These are phyloP conservation scores for Ascochyta pisi DNA, from an alignment of 2,329 filamentous ascomycete species.

Conservation along the genomic window DNA sequence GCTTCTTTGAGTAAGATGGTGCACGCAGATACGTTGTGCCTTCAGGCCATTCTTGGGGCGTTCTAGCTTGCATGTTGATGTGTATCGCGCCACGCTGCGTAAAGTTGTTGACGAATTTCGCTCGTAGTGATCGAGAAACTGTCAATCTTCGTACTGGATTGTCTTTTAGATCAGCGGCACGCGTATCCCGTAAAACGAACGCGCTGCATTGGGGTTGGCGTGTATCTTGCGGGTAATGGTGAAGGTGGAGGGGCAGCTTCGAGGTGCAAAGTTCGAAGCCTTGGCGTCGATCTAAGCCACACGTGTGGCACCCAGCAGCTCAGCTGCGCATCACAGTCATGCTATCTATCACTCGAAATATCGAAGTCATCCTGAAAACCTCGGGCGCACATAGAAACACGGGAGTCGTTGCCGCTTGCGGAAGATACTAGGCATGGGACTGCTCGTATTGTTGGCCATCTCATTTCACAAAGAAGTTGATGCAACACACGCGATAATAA, in stretches of 20 bases:
- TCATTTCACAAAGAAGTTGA: constrained; percentile 9
- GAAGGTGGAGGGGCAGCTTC: not conserved
- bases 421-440: not conserved
- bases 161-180: not conserved
- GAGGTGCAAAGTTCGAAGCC: not conserved
- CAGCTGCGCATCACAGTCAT: not conserved
- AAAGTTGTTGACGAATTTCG: not conserved
- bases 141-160: not conserved
- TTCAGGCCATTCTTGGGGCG: constrained; percentile 44
- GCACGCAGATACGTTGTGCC: constrained; percentile 36
- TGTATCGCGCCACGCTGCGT: not conserved
- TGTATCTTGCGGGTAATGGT: not conserved
- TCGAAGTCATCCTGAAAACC: not conserved
- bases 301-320: not conserved
- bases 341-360: not conserved
- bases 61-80: constrained; percentile 4
- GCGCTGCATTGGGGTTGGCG: not conserved
- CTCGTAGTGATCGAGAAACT: not conserved
- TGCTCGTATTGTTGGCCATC: not conserved
- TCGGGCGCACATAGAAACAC: not conserved
- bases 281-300: not conserved
- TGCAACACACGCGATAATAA: constrained; percentile 10
- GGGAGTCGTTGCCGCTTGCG: not conserved
- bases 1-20: constrained; percentile 42
- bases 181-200: not conserved